phyloP scores from a whole-genome alignment of 257 asterid genomes.

The Solanum virginianum region DNA sequence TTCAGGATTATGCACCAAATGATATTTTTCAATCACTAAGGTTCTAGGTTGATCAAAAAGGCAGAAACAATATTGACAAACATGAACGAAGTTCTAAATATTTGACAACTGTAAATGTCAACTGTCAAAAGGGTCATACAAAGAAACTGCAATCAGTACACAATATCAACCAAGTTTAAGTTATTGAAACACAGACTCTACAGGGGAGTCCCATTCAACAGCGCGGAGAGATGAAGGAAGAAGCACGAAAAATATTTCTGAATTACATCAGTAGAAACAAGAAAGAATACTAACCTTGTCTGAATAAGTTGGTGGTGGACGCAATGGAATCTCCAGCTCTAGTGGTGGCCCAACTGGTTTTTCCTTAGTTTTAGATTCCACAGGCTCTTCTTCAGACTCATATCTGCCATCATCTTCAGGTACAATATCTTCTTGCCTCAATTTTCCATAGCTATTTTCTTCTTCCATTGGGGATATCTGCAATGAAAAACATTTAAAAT shows the following conservation, averaged over 20 bases:
- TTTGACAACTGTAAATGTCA: background rate
- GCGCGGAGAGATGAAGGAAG: no score
- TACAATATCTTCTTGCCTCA: conserved; percentile 76
- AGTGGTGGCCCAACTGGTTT: conserved; percentile 89
- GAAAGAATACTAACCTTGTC: conserved; percentile 39
- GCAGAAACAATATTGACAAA: background rate
- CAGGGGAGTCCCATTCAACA: no score
- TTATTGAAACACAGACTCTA: no score
- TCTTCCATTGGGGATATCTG: conserved; percentile 74
- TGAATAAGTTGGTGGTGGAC: conserved; percentile 66
- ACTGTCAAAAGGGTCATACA: no score
- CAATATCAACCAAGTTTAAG: no score
- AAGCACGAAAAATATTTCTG: background rate
- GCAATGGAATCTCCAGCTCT: conserved; percentile 88
- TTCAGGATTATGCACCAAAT: background rate
- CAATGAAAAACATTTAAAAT: background rate
- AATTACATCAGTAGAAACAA: background rate
- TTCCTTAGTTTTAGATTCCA: conserved; percentile 61
- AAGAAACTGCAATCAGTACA: no score
- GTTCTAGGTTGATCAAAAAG: background rate
- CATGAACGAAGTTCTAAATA: background rate
- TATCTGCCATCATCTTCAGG: conserved; percentile 83
- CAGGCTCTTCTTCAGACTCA: conserved; percentile 80
- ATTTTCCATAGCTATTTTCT: conserved; percentile 49
- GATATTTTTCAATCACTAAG: background rate